Evolutionary conservation across 305 asterid species (phyloP).

Genomic region (Solanum hybrid): DNA sequence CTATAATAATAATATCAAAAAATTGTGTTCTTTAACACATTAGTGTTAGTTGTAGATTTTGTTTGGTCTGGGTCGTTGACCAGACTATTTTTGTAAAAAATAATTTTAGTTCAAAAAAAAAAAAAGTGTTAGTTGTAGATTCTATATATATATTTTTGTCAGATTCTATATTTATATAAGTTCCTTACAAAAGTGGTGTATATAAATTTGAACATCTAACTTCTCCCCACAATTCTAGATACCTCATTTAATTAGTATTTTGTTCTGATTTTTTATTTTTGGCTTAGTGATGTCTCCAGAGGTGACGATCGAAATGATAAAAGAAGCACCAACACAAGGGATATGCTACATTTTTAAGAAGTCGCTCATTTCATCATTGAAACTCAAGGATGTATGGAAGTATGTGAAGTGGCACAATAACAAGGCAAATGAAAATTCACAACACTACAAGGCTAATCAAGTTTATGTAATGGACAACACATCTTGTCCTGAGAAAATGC

Average conservation of each 20-base stretch:
- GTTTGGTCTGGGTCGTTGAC: too few species aligned
- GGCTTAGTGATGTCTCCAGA: constrained; percentile 22
- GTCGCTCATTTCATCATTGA: constrained; percentile 11
- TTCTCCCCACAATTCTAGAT: not conserved
- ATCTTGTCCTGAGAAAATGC: not conserved
- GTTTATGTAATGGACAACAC: not conserved
- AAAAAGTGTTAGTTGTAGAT: not conserved
- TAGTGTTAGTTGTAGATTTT: not conserved
- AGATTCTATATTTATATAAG: not conserved
- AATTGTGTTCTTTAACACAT: not conserved
- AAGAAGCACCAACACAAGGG: constrained; percentile 29
- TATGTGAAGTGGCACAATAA: constrained; percentile 8
- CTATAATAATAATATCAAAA: too few species aligned
- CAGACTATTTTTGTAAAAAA: too few species aligned
- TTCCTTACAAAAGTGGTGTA: not conserved
- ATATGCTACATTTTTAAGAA: constrained; percentile 26
- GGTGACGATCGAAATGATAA: constrained; percentile 7
- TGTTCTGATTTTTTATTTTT: not conserved
- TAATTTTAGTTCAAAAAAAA: too few species aligned
- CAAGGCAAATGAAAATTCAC: not conserved
- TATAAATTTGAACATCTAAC: not conserved
- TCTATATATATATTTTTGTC: not conserved
- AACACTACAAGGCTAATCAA: not conserved
- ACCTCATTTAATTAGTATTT: not conserved
- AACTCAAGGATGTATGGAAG: constrained; percentile 27